Evolutionary conservation across 2,329 filamentous ascomycete genomes (phyloP), one percentile per base, ranked within the genome.

Genomic region (Sphaerostilbella broomeana): DNA sequence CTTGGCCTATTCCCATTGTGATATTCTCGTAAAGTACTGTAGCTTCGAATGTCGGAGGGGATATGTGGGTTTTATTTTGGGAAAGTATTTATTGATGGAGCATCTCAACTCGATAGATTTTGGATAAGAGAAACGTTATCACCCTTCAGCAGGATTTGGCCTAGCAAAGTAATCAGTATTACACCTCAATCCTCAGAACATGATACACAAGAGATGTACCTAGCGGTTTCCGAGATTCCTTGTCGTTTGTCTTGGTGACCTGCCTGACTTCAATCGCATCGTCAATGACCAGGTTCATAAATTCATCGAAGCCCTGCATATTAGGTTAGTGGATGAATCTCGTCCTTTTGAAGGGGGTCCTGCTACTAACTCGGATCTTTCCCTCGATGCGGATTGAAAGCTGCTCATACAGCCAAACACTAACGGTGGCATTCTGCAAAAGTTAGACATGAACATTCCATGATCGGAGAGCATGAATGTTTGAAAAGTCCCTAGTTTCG

Each of bases 201-300:
- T 9, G 6, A 20, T 24, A 19, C 16, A 4, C 16, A 15, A 18
- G 6, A 2, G 2, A 16, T 26, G 3, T 73, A 94, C 89, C 90
- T 37, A 95, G 63, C 29, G 79, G 72, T 63, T 86, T 80, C 60
- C 89, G 76, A 50, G 78, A 80, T 66, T 94, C 89, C 50, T 82
- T 79, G 28, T 72, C 62, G 51, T 85, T 82, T 12, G 77, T 80
- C 71, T 94, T 94, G 47, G 84, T 88, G 40, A 86, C 72, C 58
- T 87, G 77, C 62, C 82, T 85, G 30, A 98, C 88, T 66, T 97
- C 90, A 42, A 95, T 79, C 20, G 92, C 92, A 54, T 98, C 88
- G 58, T 98, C 92, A 50, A 95, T 77, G 26, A 97, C 92, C 35
- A 98, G 72, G 68, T 98, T 98, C 89, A 98, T 95, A 69, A 97